Evolutionary conservation across 176 grass and related monocot genomes (phyloP).

Genomic region (Elaeis guineensis): DNA sequence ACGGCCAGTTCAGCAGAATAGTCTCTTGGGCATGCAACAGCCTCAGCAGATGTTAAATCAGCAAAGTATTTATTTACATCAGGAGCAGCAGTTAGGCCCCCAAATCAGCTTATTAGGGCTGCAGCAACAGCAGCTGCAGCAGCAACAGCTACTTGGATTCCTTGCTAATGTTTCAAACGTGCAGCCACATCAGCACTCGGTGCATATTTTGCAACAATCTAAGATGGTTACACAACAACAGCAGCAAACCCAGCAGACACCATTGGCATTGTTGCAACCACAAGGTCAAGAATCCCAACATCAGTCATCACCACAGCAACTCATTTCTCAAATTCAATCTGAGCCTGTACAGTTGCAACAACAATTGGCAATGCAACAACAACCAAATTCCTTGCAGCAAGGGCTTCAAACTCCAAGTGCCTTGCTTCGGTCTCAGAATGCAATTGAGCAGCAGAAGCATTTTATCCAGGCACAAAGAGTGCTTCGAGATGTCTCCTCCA

Average conservation of each 20-base stretch:
- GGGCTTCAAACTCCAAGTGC: conserved; percentile 53
- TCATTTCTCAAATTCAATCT: conserved; percentile 54
- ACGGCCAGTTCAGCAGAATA: conserved; percentile 61
- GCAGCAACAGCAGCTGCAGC: conserved; percentile 13
- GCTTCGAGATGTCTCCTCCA: conserved; percentile 78
- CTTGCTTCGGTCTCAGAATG: conserved; percentile 62
- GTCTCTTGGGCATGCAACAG: conserved; percentile 68
- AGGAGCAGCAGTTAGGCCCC: conserved; percentile 42
- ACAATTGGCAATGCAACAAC: conserved; percentile 53
- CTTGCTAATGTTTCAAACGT: conserved; percentile 43
- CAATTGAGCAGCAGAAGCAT: conserved; percentile 53
- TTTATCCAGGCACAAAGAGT: conserved; percentile 48
- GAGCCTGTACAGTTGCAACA: conserved; percentile 48
- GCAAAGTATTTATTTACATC: conserved; percentile 55
- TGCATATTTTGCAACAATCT: conserved; percentile 45
- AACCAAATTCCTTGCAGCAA: conserved; percentile 25
- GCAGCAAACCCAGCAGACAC: conserved; percentile 51
- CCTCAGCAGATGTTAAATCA: conserved; percentile 66
- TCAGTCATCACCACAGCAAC: conserved; percentile 68
- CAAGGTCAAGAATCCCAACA: conserved; percentile 60
- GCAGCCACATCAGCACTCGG: conserved; percentile 27
- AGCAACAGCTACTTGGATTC: conserved; percentile 37
- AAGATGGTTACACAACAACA: conserved; percentile 45
- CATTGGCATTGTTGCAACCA: conserved; percentile 43
- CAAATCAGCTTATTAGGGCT: conserved; percentile 52